Conservation (phyloP, 1,284 basidiomycete genomes). For the Xerocomus minutiporus region DNA sequence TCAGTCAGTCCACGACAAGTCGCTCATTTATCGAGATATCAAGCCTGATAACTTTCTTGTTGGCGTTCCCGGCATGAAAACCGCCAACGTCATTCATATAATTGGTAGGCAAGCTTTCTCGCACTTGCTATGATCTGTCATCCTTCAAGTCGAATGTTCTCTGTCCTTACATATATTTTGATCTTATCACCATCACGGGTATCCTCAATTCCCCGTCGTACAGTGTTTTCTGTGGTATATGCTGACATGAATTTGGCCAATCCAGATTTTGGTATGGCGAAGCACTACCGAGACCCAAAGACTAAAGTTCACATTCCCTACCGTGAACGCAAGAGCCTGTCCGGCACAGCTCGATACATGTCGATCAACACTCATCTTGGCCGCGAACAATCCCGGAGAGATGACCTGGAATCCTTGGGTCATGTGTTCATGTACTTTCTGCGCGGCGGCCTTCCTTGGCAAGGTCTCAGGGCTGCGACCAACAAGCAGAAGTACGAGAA, state of each 20-base stretch:
- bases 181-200: neutral
- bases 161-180: conserved; percentile 2
- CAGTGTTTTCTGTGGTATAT: conserved; percentile 8
- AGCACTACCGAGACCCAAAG: conserved; percentile 98
- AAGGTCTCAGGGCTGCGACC: conserved; percentile 90
- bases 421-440: conserved; percentile 99
- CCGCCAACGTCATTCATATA: conserved; percentile 86
- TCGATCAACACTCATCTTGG: conserved; percentile 98
- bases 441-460: conserved; percentile 91
- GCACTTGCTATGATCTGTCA: neutral
- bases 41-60: conserved; percentile 99
- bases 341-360: conserved; percentile 97
- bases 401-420: conserved; percentile 91
- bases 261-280: conserved; percentile 95
- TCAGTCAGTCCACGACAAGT: conserved; percentile 97
- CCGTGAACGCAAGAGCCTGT: conserved; percentile 96
- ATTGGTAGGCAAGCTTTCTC: conserved; percentile 56
- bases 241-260: conserved; percentile 7
- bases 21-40: conserved; percentile 98
- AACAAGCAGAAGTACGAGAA: conserved; percentile 99
- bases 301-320: conserved; percentile 98
- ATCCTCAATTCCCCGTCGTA: neutral
- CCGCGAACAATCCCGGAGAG: conserved; percentile 83
- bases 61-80: conserved; percentile 90
- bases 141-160: neutral